Base-by-base conservation (phyloP, 495 filamentous ascomycete species). In the Xeromyces bisporus region DNA sequence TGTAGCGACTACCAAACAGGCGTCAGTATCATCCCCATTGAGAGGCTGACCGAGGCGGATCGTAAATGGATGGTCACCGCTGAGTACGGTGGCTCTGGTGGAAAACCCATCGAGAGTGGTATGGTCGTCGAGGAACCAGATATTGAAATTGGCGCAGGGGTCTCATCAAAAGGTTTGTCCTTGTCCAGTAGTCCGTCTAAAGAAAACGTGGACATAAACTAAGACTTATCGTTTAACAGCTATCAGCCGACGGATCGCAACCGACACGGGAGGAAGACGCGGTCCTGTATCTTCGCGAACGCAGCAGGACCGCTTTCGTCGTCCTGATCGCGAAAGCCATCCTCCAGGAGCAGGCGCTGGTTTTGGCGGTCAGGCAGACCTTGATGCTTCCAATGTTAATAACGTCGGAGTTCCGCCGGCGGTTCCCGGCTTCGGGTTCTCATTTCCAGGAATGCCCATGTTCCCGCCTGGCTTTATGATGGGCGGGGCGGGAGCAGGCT, bases 31-130 rank as follows among this genome's bases (percentile, higher is more conserved):
- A 94, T 97, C 36, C 89, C 89, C 1, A 81, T 96, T 45, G 67
- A 75, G 38, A 76, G 83, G 34, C 70, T 97, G 10, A 97, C 89
- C 6, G 91, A 97, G 33, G 91, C 89, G 12, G 89, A 97, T 58
- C 68, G 78, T 18, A 92, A 93, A 51, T 97, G 91, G 91, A 87
- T 96, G 75, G 58, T 93, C 37, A 92, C 74, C 27, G 89, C 89
- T 12, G 82, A 89, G 41, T 93, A 78, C 40, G 89, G 89, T 37
- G 89, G 89, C 23, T 89, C 80, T 36, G 91, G 89, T 31, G 89
- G 86, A 29, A 69, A 69, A 28, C 56, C 71, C 1, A 80, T 97
- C 35, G 79, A 81, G 43, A 59, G 63, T 15, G 87, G 87, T 12
- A 73, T 96, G 53, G 75, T 85, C 9, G 80, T 96, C 13, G 89